Conservation (phyloP, 2,329 filamentous ascomycete genomes). For the Leptographium wingfieldii region DNA sequence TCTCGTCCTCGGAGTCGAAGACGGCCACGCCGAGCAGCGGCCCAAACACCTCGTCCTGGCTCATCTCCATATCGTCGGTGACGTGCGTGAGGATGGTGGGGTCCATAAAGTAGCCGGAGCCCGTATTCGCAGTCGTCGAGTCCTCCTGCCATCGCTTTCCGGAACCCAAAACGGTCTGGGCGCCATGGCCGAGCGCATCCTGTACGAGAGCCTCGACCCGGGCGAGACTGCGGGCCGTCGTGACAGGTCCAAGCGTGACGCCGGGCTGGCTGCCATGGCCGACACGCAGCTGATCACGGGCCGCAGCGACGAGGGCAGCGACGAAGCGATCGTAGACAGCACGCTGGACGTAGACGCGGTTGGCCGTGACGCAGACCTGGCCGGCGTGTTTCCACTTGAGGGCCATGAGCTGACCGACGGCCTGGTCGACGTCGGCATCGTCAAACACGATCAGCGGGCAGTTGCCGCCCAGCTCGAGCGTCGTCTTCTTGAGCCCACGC, state of each 20-base stretch:
- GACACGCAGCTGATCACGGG: slow-evolving; percentile 32
- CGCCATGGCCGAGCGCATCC: too few relatives aligned
- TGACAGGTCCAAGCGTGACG: too few relatives aligned
- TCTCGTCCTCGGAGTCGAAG: slow-evolving; percentile 46
- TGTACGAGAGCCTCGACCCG: too few relatives aligned
- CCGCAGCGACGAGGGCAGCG: slow-evolving; percentile 28
- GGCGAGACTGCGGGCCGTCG: too few relatives aligned
- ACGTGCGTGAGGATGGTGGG: slow-evolving; percentile 41
- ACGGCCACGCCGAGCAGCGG: slow-evolving; percentile 41
- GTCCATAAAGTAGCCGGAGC: slow-evolving; percentile 52
- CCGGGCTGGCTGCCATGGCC: slow-evolving; percentile 36
- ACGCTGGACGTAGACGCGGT: slow-evolving; percentile 49
- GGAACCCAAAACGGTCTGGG: too few relatives aligned
- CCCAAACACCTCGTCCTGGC: slow-evolving; percentile 43
- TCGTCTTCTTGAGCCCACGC: slow-evolving; percentile 52
- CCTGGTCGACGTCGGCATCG: slow-evolving; percentile 52
- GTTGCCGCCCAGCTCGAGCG: slow-evolving; percentile 63
- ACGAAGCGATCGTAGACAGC: slow-evolving; percentile 25
- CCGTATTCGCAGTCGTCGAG: too few relatives aligned
- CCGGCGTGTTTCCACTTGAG: slow-evolving; percentile 40
- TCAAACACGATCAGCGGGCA: slow-evolving; percentile 54
- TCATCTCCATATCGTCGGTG: slow-evolving; percentile 33
- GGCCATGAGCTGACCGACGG: slow-evolving; percentile 31
- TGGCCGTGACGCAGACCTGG: slow-evolving; percentile 52
- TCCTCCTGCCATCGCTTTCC: too few relatives aligned